phyloP scores from a whole-genome alignment of 2,329 filamentous ascomycete species.

The Verticillium nonalfalfae region DNA sequence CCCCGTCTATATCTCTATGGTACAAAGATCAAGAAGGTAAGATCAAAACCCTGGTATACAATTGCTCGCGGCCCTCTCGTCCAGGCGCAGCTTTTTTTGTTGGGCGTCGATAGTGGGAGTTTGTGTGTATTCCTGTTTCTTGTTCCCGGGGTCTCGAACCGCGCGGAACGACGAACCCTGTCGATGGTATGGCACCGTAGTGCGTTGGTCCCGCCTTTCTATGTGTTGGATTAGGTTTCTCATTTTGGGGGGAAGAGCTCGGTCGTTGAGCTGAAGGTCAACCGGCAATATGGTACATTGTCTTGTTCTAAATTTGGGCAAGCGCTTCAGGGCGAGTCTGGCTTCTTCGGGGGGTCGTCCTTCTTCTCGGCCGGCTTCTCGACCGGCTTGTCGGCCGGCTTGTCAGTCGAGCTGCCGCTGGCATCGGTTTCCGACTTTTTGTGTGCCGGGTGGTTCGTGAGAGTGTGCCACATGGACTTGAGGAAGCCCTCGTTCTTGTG shows the following conservation, averaged over 20 bases:
- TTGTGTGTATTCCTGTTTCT: constrained; percentile 17
- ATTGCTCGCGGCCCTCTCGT: constrained; percentile 4
- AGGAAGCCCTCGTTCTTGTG: constrained; percentile 85
- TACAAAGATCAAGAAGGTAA: neutral
- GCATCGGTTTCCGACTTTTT: constrained; percentile 26
- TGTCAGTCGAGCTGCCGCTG: constrained; percentile 8
- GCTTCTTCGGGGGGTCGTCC: constrained; percentile 12
- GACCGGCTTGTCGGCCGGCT: neutral
- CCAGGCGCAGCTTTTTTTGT: neutral
- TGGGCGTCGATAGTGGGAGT: neutral
- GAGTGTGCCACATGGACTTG: constrained; percentile 86
- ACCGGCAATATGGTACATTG: constrained; percentile 1
- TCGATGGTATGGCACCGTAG: constrained; percentile 10
- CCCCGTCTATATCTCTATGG: neutral
- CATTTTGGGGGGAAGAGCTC: neutral
- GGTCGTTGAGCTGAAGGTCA: constrained; percentile 10
- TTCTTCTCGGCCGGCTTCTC: constrained; percentile 7
- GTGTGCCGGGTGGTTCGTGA: constrained; percentile 69
- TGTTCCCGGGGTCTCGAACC: neutral
- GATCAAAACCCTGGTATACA: constrained; percentile 5
- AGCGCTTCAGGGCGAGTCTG: constrained; percentile 3
- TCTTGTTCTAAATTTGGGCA: neutral
- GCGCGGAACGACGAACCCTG: neutral
- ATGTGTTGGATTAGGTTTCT: neutral
- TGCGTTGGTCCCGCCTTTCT: constrained; percentile 4